Evolutionary conservation across 441 rosid genomes (phyloP).

Genomic region (Monsonia emarginata): DNA sequence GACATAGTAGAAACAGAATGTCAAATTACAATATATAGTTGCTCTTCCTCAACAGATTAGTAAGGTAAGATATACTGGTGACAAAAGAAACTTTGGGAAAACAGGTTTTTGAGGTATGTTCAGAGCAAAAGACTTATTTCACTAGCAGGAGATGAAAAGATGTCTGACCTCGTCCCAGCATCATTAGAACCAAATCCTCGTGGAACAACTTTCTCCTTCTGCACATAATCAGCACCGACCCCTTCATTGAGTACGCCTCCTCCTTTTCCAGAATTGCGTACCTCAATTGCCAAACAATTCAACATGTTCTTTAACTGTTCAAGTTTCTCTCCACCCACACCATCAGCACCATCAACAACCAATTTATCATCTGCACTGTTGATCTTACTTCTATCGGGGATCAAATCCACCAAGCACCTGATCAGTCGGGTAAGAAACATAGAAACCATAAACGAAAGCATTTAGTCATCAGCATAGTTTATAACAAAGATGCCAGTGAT

Average conservation of each 20-base stretch:
- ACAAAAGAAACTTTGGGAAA: background rate
- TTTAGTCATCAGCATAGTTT: background rate
- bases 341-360: conserved; percentile 83
- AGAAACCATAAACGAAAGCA: conserved; percentile 6
- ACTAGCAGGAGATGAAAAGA: conserved; percentile 14
- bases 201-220: conserved; percentile 79
- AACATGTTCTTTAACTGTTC: conserved; percentile 40
- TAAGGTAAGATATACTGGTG: background rate
- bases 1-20: background rate
- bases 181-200: conserved; percentile 48
- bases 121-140: conserved; percentile 10
- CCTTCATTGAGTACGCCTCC: conserved; percentile 67
- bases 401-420: conserved; percentile 61
- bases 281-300: conserved; percentile 43
- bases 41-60: background rate
- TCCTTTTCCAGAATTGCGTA: conserved; percentile 58
- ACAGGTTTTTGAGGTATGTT: background rate
- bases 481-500: background rate
- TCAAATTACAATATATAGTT: background rate
- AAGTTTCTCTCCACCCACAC: conserved; percentile 78
- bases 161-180: conserved; percentile 46
- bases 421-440: conserved; percentile 10
- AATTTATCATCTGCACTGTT: conserved; percentile 28
- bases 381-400: conserved; percentile 31
- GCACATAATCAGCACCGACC: conserved; percentile 92